These are phyloP conservation scores for Abeoforma whisleri DNA, from an alignment of 78 protist species.

Conservation along the genomic window DNA sequence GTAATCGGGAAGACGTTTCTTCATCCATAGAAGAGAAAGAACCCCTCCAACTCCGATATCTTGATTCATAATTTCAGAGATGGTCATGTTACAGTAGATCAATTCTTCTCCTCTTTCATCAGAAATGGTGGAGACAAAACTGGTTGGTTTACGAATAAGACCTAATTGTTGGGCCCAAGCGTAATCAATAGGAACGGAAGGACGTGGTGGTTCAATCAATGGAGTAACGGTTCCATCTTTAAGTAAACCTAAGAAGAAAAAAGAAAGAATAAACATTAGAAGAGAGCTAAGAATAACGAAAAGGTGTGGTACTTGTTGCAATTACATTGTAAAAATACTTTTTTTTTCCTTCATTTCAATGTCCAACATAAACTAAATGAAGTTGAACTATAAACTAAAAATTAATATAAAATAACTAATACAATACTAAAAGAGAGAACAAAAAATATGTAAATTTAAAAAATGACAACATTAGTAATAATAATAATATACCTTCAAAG, in stretches of 20 bases:
- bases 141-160: conserved; percentile 75
- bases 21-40: conserved; percentile 80
- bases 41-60: conserved; percentile 75
- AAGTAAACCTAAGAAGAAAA: neutral
- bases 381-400: no score
- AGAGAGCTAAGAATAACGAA: no score
- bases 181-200: conserved; percentile 75
- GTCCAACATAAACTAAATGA: no score
- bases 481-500: conserved; percentile 39
- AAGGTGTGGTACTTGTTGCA: no score
- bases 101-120: conserved; percentile 92
- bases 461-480: neutral
- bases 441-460: neutral
- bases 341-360: no score
- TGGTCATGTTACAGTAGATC: conserved; percentile 74
- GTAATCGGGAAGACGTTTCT: conserved; percentile 67
- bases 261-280: neutral
- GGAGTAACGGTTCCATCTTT: conserved; percentile 48
- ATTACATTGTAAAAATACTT: no score
- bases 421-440: neutral
- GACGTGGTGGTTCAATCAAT: conserved; percentile 65
- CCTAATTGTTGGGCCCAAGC: conserved; percentile 71
- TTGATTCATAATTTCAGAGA: conserved; percentile 54
- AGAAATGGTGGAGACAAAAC: conserved; percentile 71
- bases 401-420: neutral